Base-by-base conservation (phyloP, 2,329 filamentous ascomycete species). In the Fusarium nisikadoi region DNA sequence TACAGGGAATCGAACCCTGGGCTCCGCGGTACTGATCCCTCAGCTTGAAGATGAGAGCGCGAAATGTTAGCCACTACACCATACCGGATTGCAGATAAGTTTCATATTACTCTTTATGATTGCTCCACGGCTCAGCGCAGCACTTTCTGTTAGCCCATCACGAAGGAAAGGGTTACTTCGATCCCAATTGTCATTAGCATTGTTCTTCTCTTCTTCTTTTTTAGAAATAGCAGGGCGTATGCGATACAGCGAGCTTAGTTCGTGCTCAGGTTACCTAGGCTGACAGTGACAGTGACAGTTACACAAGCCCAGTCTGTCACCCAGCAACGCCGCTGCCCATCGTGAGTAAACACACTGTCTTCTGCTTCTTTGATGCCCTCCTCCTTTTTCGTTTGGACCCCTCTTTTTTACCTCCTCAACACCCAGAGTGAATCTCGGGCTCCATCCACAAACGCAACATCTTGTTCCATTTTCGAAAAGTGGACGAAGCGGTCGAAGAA, bases 1-100 rank as follows among this genome's bases (percentile, higher is more conserved):
- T 75, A 75, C 74, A 75, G 74, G 74, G 74, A 76, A 75, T 75
- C 73, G 73, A 75, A 75, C 74, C 74, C 73, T 75, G 74, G 74
- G 74, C 74, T 75, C 74, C 73, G 73, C 73, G 73, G 73, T 36
- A 47, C 61, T 65, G 27, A 66, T 75, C 73, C 16, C 71, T 73
- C 71, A 75, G 19, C 9, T 71, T 71, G 16, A 60, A 53, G 23
- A 58, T 78, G 77, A 78, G 66, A 78, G 77, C 77, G 77, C 74
- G 75, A 78, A 78, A 78, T 78, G 76, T 78, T 78, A 76, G 77
- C 77, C 76, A 79, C 76, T 79, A 79, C 77, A 79, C 77, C 77
- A 79, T 79, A 78, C 77, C 76, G 76, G 76, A 78, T 36, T 23
- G 7, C 3, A 27, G 8, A 8, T 2, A 6, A 10, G 3, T 6